Percentiles rank a stretch among this genome's conserved stretches.
Conservation (phyloP, 106 monocot species). For the Amphibolis antarctica region DNA sequence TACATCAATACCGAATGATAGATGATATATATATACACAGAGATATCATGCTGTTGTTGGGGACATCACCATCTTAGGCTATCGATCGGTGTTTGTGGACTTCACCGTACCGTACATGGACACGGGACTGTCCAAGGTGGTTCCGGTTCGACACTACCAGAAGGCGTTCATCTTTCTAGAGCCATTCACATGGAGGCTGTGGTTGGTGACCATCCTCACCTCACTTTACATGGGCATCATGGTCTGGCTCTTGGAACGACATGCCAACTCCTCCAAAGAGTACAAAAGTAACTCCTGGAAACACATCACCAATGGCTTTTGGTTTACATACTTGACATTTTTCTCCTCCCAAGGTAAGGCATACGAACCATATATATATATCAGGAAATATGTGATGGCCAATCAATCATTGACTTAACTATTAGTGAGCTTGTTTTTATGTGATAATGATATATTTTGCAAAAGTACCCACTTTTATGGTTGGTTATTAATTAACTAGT, state of each 20-base stretch:
- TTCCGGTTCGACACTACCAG: background rate
- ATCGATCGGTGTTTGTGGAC: conserved; percentile 13
- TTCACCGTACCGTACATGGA: conserved; percentile 20
- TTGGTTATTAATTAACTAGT: no score
- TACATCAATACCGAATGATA: no score
- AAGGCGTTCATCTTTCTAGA: conserved; percentile 11
- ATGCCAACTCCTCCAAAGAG: background rate
- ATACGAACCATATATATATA: no score
- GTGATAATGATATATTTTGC: no score
- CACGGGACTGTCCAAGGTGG: conserved; percentile 16
- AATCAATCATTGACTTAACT: no score
- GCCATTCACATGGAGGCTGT: conserved; percentile 15
- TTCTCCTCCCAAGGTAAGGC: conserved; percentile 15
- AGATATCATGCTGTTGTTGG: conserved; percentile 9
- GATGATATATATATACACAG: conserved; percentile 2
- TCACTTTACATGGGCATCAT: conserved; percentile 2
- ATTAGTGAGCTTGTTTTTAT: no score
- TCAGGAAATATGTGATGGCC: no score
- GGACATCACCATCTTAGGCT: conserved; percentile 9
- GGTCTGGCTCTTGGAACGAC: conserved; percentile 14
- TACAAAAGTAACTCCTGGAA: background rate
- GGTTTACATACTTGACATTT: conserved; percentile 8
- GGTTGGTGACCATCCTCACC: background rate
- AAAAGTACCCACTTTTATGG: no score
- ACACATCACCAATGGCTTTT: background rate